Conservation (phyloP, 1,284 basidiomycete genomes). For the Trichosporon coremiiforme region DNA sequence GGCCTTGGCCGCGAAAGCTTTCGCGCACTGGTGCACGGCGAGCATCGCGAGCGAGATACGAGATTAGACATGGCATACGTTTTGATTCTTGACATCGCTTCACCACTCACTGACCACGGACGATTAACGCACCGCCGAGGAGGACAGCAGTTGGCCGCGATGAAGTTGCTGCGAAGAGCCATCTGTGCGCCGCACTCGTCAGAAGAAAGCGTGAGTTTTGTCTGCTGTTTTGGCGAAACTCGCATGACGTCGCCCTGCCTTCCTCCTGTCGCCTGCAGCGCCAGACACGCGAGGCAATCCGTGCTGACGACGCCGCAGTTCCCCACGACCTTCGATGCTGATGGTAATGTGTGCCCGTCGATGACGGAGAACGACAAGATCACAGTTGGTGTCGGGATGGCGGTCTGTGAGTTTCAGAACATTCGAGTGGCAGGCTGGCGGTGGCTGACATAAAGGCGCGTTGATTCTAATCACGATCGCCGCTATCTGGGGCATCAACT, state of each 20-base stretch:
- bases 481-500: slow-evolving; percentile 16
- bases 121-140: background rate
- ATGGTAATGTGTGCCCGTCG: slow-evolving; percentile 37
- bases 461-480: slow-evolving; percentile 22
- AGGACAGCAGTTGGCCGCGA: background rate
- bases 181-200: slow-evolving; percentile 11
- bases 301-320: slow-evolving; percentile 29
- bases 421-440: background rate
- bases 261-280: background rate
- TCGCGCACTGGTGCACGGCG: background rate
- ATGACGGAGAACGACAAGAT: slow-evolving; percentile 36
- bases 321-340: slow-evolving; percentile 39
- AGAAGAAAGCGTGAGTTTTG: background rate
- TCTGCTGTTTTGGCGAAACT: background rate
- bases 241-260: background rate
- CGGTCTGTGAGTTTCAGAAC: slow-evolving; percentile 34
- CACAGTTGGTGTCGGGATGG: slow-evolving; percentile 33
- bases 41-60: background rate
- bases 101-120: background rate
- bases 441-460: slow-evolving; percentile 23
- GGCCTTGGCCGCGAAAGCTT: slow-evolving; percentile 1
- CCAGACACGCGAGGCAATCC: too few species aligned
- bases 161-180: slow-evolving; percentile 8
- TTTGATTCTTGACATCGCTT: background rate
- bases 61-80: background rate